These are phyloP conservation scores for Diaporthe caulivora DNA, from an alignment of 2,329 filamentous ascomycete species.

Conservation along the genomic window DNA sequence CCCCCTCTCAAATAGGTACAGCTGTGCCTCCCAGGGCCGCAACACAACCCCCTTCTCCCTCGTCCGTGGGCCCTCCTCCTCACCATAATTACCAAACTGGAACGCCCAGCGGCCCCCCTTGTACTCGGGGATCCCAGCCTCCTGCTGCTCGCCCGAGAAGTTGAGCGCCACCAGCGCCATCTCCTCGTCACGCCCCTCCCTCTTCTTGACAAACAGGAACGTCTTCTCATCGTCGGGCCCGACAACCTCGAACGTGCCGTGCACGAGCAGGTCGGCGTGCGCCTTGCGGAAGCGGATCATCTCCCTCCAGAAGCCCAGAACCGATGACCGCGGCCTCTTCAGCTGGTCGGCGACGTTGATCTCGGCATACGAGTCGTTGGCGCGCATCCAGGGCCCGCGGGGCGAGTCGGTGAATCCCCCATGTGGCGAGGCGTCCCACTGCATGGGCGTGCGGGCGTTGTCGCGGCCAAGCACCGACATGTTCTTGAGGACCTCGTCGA, in stretches of 20 bases:
- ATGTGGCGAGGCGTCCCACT: constrained; percentile 69
- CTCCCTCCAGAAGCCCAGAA: constrained; percentile 72
- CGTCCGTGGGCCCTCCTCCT: constrained; percentile 40
- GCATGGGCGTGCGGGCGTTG: constrained; percentile 76
- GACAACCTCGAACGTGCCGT: constrained; percentile 68
- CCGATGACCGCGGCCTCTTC: constrained; percentile 55
- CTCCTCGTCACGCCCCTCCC: constrained; percentile 40
- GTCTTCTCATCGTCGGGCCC: constrained; percentile 60
- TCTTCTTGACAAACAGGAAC: constrained; percentile 59
- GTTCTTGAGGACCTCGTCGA: constrained; percentile 61
- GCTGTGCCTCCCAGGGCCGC: constrained; percentile 51
- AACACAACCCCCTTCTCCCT: constrained; percentile 41
- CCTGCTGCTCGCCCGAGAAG: constrained; percentile 56
- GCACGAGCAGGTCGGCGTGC: constrained; percentile 69
- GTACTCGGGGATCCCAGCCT: constrained; percentile 44
- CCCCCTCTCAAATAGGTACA: constrained; percentile 45
- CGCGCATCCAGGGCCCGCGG: constrained; percentile 68
- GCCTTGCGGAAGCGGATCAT: constrained; percentile 67
- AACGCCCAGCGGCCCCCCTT: constrained; percentile 41
- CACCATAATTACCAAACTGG: constrained; percentile 49
- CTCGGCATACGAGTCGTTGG: constrained; percentile 67
- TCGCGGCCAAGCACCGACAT: constrained; percentile 73
- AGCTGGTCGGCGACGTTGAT: constrained; percentile 68
- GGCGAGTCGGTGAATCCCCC: constrained; percentile 71
- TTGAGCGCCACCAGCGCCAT: constrained; percentile 55